Evolutionary conservation across 495 filamentous ascomycete species (phyloP).

Genomic region (Penicillium bovifimosum): DNA sequence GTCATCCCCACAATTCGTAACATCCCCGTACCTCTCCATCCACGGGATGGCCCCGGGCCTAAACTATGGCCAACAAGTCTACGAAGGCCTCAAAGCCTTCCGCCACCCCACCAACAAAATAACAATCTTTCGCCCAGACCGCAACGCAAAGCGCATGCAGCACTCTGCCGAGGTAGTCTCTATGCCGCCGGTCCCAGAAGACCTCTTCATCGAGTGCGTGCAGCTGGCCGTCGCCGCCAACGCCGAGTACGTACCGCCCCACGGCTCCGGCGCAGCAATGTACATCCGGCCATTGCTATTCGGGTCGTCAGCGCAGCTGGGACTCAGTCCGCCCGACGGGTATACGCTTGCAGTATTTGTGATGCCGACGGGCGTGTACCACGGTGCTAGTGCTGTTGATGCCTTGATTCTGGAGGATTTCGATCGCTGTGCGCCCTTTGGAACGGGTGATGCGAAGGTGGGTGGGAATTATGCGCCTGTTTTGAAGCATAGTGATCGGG

Average conservation of each 20-base stretch:
- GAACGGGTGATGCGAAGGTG: constrained; percentile 50
- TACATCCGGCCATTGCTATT: constrained; percentile 87
- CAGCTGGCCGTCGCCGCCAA: constrained; percentile 76
- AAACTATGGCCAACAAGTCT: constrained; percentile 92
- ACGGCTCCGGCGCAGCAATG: constrained; percentile 77
- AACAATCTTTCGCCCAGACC: constrained; percentile 72
- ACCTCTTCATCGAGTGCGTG: constrained; percentile 68
- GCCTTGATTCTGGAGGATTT: constrained; percentile 68
- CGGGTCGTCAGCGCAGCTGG: constrained; percentile 73
- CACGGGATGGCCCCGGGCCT: constrained; percentile 87
- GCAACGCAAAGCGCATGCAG: constrained; percentile 77
- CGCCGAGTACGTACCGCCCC: constrained; percentile 81
- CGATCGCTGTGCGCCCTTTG: constrained; percentile 50
- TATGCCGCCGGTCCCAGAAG: constrained; percentile 67
- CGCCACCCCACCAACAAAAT: constrained; percentile 57
- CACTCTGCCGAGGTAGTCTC: constrained; percentile 72
- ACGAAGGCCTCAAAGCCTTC: constrained; percentile 91
- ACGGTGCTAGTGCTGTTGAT: constrained; percentile 75
- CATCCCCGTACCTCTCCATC: constrained; percentile 71
- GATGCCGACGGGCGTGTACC: constrained; percentile 83
- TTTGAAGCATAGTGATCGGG: constrained; percentile 70
- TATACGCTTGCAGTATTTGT: constrained; percentile 85
- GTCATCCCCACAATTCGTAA: constrained; percentile 66
- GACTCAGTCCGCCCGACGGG: constrained; percentile 76
- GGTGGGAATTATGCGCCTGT: constrained; percentile 66